Conservation (phyloP, 148 eudicot species). For the Agrostemma githago region DNA sequence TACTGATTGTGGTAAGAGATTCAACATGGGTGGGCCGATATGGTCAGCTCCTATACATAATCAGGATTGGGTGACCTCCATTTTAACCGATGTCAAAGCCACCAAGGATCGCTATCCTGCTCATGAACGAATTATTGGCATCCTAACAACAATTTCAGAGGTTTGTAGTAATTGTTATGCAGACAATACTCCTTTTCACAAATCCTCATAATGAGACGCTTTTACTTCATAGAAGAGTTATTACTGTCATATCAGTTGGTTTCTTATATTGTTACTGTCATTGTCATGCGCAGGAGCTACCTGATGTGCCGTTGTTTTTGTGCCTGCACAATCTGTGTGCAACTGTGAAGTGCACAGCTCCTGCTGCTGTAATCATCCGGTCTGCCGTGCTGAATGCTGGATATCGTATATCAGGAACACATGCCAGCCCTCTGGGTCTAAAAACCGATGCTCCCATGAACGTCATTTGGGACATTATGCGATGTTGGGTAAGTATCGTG, state of each 20-base stretch:
- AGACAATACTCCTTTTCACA: neutral
- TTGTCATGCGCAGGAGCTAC: constrained; percentile 65
- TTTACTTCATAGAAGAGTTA: neutral
- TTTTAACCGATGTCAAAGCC: constrained; percentile 67
- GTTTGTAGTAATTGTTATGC: constrained; percentile 28
- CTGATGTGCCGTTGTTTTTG: constrained; percentile 83
- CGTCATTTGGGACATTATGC: constrained; percentile 98
- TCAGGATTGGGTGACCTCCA: constrained; percentile 86
- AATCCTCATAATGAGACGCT: neutral
- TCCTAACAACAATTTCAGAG: constrained; percentile 92
- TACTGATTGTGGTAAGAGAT: constrained; percentile 81
- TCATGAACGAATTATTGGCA: constrained; percentile 60
- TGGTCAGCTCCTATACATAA: constrained; percentile 99
- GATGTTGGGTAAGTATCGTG: constrained; percentile 70
- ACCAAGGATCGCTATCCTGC: constrained; percentile 82
- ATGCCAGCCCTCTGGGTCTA: constrained; percentile 72
- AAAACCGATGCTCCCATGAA: constrained; percentile 98
- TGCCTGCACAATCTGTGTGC: constrained; percentile 87
- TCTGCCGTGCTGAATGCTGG: constrained; percentile 97
- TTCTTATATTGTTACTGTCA: constrained; percentile 1
- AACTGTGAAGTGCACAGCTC: constrained; percentile 95
- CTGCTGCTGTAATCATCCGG: constrained; percentile 80
- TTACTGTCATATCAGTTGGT: neutral
- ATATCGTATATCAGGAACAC: constrained; percentile 91
- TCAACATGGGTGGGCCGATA: constrained; percentile 93